Evolutionary conservation across 78 protist species (phyloP).

Genomic region (Neovahlkampfia damariscottae): DNA sequence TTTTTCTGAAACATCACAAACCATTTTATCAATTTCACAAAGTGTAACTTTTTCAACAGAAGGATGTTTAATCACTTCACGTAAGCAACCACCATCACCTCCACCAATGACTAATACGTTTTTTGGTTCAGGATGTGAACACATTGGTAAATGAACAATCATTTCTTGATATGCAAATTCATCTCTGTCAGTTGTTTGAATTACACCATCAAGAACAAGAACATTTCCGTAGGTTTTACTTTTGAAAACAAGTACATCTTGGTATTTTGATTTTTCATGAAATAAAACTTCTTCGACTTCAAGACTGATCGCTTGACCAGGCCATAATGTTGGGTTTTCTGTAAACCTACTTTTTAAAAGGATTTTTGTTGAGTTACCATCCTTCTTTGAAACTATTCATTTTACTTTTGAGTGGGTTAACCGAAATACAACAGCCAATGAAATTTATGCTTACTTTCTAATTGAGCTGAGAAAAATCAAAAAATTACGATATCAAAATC

Average conservation of each 20-base stretch:
- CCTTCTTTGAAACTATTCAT: too few species aligned
- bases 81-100: slow-evolving; percentile 95
- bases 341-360: slow-evolving; percentile 30
- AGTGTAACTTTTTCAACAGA: slow-evolving; percentile 53
- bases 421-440: too few species aligned
- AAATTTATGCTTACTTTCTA: too few species aligned
- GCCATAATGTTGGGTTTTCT: slow-evolving; percentile 30
- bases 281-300: slow-evolving; percentile 71
- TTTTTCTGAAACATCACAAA: slow-evolving; percentile 50
- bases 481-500: too few species aligned
- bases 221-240: slow-evolving; percentile 80
- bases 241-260: slow-evolving; percentile 36
- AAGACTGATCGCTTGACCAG: slow-evolving; percentile 65
- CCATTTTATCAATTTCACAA: slow-evolving; percentile 75
- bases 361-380: too few species aligned
- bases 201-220: slow-evolving; percentile 84
- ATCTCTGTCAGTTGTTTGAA: slow-evolving; percentile 85
- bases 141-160: slow-evolving; percentile 84
- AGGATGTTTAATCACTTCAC: slow-evolving; percentile 73
- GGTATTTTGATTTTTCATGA: slow-evolving; percentile 61
- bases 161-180: slow-evolving; percentile 93
- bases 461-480: too few species aligned
- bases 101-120: slow-evolving; percentile 91
- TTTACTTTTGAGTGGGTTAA: too few species aligned
- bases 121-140: slow-evolving; percentile 58